Conservation (phyloP, 1,139 yeast genomes). For the Wickerhamomyces sp. region DNA sequence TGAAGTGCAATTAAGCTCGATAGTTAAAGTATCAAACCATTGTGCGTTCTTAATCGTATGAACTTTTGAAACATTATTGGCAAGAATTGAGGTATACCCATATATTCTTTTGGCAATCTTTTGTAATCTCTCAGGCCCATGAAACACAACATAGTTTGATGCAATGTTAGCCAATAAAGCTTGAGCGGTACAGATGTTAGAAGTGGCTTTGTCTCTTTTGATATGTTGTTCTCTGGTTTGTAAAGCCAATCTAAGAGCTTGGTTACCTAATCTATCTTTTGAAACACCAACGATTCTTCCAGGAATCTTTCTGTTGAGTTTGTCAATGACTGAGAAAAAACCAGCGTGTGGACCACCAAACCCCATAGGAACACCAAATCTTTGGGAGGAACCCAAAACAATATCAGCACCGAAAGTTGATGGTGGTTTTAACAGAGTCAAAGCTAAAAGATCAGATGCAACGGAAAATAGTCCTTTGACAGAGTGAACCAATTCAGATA, state of each 20-base stretch:
- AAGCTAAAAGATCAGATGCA: conserved; percentile 86
- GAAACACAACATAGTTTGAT: conserved; percentile 94
- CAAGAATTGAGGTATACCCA: conserved; percentile 71
- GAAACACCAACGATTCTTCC: conserved; percentile 94
- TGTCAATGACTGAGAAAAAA: conserved; percentile 78
- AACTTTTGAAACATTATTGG: conserved; percentile 43
- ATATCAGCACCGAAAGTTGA: conserved; percentile 86
- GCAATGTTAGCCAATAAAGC: conserved; percentile 93
- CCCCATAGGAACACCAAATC: conserved; percentile 97
- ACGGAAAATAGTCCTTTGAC: conserved; percentile 75
- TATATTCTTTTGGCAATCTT: conserved; percentile 75
- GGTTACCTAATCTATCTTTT: conserved; percentile 85
- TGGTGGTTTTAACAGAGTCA: conserved; percentile 83
- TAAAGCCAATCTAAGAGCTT: conserved; percentile 85
- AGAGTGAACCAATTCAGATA: conserved; percentile 64
- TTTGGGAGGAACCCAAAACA: conserved; percentile 87
- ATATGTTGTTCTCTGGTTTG: conserved; percentile 99
- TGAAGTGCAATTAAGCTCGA: conserved; percentile 44
- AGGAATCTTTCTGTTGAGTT: conserved; percentile 87
- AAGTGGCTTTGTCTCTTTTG: conserved; percentile 95
- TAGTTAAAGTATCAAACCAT: conserved; percentile 88
- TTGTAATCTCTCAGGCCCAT: conserved; percentile 87
- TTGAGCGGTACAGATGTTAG: conserved; percentile 97
- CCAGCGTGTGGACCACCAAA: conserved; percentile 99
- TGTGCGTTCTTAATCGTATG: conserved; percentile 52